phyloP scores from a whole-genome alignment of 192 early-diverging fungal genomes.

The Backusella tarrabulga region DNA sequence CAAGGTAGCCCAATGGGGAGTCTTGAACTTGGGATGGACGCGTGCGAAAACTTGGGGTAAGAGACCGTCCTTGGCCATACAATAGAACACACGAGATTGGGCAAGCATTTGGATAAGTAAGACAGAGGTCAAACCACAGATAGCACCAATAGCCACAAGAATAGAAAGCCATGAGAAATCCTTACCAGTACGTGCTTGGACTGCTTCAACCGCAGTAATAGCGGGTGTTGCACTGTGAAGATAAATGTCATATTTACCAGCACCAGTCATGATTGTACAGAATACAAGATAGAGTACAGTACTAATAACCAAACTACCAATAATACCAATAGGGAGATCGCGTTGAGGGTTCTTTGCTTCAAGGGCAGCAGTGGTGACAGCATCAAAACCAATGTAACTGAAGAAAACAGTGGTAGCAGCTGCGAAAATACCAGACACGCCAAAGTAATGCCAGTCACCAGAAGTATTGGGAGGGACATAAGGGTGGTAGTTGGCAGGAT shows the following conservation, averaged over 20 bases:
- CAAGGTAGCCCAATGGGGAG: slow-evolving; percentile 73
- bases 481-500: slow-evolving; percentile 70
- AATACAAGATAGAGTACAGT: slow-evolving; percentile 73
- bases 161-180: slow-evolving; percentile 69
- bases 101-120: slow-evolving; percentile 73
- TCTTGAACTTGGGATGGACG: slow-evolving; percentile 71
- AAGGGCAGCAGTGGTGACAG: slow-evolving; percentile 82
- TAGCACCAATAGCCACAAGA: slow-evolving; percentile 72
- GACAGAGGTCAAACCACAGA: slow-evolving; percentile 78
- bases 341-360: slow-evolving; percentile 77
- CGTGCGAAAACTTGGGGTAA: slow-evolving; percentile 71
- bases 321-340: slow-evolving; percentile 88
- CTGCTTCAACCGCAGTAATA: slow-evolving; percentile 38
- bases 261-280: slow-evolving; percentile 71
- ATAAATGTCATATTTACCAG: slow-evolving; percentile 57
- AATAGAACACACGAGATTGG: slow-evolving; percentile 86
- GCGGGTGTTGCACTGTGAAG: slow-evolving; percentile 53
- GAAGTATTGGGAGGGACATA: slow-evolving; percentile 65
- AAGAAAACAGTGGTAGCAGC: slow-evolving; percentile 77
- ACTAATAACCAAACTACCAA: slow-evolving; percentile 73
- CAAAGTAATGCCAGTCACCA: slow-evolving; percentile 57
- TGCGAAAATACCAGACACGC: slow-evolving; percentile 66
- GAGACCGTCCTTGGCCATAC: slow-evolving; percentile 87
- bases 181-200: slow-evolving; percentile 28
- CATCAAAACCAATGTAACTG: slow-evolving; percentile 88